phyloP scores from a whole-genome alignment of 371 early-diverging fungal species.

The Mortierella sp. region DNA sequence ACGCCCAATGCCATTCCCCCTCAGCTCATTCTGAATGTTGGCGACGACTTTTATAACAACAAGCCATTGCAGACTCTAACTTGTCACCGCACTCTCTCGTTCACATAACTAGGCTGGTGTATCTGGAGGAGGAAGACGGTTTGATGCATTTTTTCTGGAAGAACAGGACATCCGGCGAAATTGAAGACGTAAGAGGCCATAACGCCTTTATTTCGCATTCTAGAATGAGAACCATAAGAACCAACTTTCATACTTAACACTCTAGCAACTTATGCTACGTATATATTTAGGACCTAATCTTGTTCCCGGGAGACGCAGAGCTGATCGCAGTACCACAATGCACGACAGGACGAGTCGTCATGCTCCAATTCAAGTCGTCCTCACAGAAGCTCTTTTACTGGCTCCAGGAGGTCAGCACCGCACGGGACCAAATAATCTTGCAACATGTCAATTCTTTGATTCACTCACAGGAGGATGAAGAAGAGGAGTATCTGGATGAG shows the following conservation, averaged over 20 bases:
- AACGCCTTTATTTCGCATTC: not conserved
- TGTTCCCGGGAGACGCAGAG: conserved; percentile 86
- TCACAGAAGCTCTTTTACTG: conserved; percentile 82
- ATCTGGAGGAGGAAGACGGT: conserved; percentile 74
- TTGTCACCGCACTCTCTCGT: not conserved
- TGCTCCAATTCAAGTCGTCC: conserved; percentile 82
- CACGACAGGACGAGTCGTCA: conserved; percentile 80
- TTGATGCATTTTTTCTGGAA: conserved; percentile 86
- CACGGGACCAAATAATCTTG: conserved; percentile 68
- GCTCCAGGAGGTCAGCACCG: conserved; percentile 79
- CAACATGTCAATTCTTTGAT: conserved; percentile 68
- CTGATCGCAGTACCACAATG: conserved; percentile 74
- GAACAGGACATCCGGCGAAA: conserved; percentile 64
- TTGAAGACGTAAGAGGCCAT: conserved; percentile 67
- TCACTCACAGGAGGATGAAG: conserved; percentile 60
- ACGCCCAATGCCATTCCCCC: not conserved
- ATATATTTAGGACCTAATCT: conserved; percentile 69
- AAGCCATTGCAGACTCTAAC: not conserved
- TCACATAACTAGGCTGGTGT: conserved; percentile 58
- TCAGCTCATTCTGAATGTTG: not conserved
- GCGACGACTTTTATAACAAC: too few relatives aligned
- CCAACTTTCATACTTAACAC: not conserved
- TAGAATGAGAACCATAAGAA: not conserved
- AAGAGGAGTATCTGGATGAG: conserved; percentile 33
- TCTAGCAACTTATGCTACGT: not conserved